Evolutionary conservation across 352 stramenopile species (phyloP).

Genomic region (Globisporangium acanthophoron): DNA sequence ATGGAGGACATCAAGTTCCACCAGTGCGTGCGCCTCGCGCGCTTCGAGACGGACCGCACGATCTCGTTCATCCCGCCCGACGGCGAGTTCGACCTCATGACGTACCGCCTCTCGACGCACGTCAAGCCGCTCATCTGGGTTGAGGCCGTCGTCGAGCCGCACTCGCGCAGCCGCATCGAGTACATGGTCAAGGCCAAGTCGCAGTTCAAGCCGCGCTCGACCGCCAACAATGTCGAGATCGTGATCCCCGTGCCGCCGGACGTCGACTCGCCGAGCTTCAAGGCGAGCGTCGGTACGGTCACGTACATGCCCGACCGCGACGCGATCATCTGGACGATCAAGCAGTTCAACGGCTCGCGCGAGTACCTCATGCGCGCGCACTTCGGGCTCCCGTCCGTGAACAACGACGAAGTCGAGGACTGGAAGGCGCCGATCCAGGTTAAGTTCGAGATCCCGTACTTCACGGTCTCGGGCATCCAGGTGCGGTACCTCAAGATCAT

Average conservation of each 20-base stretch:
- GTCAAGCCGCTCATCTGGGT: slow-evolving; percentile 99
- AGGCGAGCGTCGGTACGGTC: slow-evolving; percentile 96
- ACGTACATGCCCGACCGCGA: slow-evolving; percentile 99
- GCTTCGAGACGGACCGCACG: slow-evolving; percentile 99
- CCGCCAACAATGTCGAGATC: slow-evolving; percentile 99
- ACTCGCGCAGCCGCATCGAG: slow-evolving; percentile 96
- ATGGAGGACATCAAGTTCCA: slow-evolving; percentile 99
- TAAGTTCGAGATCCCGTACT: slow-evolving; percentile 97
- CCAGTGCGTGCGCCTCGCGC: slow-evolving; percentile 97
- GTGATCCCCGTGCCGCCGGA: slow-evolving; percentile 98
- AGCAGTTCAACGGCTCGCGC: slow-evolving; percentile 97
- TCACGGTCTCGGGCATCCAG: slow-evolving; percentile 96
- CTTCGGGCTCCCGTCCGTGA: slow-evolving; percentile 98
- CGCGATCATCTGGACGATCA: slow-evolving; percentile 99
- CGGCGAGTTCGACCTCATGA: slow-evolving; percentile 99
- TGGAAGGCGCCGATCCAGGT: slow-evolving; percentile 92
- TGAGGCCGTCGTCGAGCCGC: slow-evolving; percentile 97
- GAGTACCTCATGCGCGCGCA: slow-evolving; percentile 99
- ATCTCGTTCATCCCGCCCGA: slow-evolving; percentile 99
- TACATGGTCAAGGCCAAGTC: slow-evolving; percentile 98
- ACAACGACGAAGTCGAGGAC: slow-evolving; percentile 77
- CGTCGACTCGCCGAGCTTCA: slow-evolving; percentile 98
- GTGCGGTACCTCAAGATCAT: slow-evolving; percentile 99
- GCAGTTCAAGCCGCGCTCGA: slow-evolving; percentile 98
- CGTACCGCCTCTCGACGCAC: slow-evolving; percentile 96